These are phyloP conservation scores for Metarhizium robertsii DNA, from an alignment of 2,329 filamentous ascomycete genomes.

Conservation along the genomic window DNA sequence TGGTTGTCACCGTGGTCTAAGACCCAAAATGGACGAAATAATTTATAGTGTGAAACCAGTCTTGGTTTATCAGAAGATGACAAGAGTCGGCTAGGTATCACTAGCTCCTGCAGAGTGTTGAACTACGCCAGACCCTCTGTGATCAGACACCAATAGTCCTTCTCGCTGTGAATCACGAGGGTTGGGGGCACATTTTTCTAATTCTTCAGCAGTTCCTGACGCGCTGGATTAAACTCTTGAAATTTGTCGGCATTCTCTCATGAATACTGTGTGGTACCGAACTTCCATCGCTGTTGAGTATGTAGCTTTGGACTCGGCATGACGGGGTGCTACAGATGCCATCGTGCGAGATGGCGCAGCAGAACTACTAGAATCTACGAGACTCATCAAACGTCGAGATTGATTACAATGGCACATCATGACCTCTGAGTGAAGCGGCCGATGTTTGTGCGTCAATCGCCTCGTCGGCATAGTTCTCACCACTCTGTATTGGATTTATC, in stretches of 20 bases:
- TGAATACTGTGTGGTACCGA: background rate
- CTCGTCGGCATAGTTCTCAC: too few relatives aligned
- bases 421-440: too few relatives aligned
- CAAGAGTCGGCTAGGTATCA: constrained; percentile 59
- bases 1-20: too few relatives aligned
- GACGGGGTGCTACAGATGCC: too few relatives aligned
- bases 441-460: too few relatives aligned
- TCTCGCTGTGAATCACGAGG: background rate
- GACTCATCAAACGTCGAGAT: too few relatives aligned
- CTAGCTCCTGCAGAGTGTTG: constrained; percentile 53
- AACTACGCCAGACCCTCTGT: background rate
- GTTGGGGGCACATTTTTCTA: background rate
- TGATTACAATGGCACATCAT: too few relatives aligned
- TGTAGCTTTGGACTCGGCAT: background rate
- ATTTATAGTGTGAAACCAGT: too few relatives aligned
- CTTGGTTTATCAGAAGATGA: constrained; percentile 58
- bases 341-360: too few relatives aligned
- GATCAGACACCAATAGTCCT: background rate
- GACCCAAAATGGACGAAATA: too few relatives aligned
- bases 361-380: too few relatives aligned
- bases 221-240: background rate
- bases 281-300: background rate
- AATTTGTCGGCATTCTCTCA: background rate
- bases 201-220: background rate
- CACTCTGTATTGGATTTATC: too few relatives aligned